phyloP scores from a whole-genome alignment of 208 protist species.

The Crithidia brevicula region DNA sequence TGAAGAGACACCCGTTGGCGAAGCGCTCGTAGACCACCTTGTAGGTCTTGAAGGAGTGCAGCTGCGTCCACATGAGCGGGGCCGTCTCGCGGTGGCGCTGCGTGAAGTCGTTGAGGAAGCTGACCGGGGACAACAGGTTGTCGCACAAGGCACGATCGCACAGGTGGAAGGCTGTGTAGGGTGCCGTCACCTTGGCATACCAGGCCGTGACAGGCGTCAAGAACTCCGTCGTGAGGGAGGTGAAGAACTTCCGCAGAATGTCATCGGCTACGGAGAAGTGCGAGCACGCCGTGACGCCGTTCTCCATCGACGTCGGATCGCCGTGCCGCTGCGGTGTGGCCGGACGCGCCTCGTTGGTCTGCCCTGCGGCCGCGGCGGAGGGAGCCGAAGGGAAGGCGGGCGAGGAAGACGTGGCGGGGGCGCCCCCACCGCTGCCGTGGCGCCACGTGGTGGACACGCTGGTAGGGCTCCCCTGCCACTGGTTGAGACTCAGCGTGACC shows the following conservation, averaged over 20 bases:
- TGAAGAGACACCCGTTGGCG: conserved; percentile 69
- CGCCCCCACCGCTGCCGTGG: not conserved
- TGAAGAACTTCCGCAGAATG: conserved; percentile 85
- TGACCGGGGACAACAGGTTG: conserved; percentile 44
- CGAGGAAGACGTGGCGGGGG: not conserved
- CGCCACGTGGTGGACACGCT: conserved; percentile 8
- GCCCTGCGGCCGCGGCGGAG: not conserved
- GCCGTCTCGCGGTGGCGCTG: conserved; percentile 60
- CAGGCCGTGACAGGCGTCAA: conserved; percentile 71
- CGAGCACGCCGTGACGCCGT: conserved; percentile 41
- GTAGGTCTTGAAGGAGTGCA: conserved; percentile 77
- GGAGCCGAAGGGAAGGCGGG: not conserved
- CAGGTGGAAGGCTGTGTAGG: conserved; percentile 63
- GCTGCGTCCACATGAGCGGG: conserved; percentile 54
- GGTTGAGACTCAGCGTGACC: conserved; percentile 47
- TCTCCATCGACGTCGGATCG: conserved; percentile 10
- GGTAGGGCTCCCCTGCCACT: conserved; percentile 36
- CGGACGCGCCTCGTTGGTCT: no score
- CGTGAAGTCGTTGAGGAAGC: conserved; percentile 72
- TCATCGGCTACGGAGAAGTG: conserved; percentile 82
- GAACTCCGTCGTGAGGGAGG: conserved; percentile 86
- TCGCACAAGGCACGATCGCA: conserved; percentile 57
- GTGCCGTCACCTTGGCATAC: conserved; percentile 50
- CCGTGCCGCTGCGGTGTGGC: conserved; percentile 5
- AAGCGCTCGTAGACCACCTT: conserved; percentile 84